phyloP scores from a whole-genome alignment of 2,329 filamentous ascomycete genomes.

The Colletotrichum simmondsii region DNA sequence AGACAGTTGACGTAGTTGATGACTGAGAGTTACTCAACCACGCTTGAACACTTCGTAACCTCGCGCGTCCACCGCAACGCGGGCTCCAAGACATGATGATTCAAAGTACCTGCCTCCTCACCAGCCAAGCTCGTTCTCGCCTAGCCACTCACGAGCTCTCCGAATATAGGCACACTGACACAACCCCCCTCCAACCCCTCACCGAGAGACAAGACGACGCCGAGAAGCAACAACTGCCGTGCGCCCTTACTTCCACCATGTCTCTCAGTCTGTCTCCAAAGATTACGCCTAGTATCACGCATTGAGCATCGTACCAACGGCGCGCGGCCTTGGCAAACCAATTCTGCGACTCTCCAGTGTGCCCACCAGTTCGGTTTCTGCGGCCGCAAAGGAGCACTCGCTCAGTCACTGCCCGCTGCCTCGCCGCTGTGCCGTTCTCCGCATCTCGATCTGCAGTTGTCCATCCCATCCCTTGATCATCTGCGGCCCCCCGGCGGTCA shows the following conservation, averaged over 20 bases:
- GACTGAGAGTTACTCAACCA: neutral
- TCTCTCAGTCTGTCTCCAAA: neutral
- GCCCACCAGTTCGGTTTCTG: neutral
- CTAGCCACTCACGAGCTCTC: neutral
- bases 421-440: neutral
- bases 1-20: neutral
- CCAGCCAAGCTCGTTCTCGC: neutral
- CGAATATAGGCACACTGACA: too few relatives aligned
- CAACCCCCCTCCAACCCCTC: too few relatives aligned
- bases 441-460: neutral
- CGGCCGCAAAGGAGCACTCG: neutral
- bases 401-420: neutral
- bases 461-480: neutral
- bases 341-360: neutral
- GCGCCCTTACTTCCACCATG: neutral
- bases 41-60: neutral
- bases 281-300: neutral
- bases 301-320: neutral
- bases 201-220: neutral
- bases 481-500: neutral
- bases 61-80: neutral
- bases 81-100: neutral
- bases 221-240: neutral
- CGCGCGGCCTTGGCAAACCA: conserved; percentile 16
- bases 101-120: neutral